Base-by-base conservation (phyloP, 1,284 basidiomycete species). In the Cryptococcus sp. region DNA sequence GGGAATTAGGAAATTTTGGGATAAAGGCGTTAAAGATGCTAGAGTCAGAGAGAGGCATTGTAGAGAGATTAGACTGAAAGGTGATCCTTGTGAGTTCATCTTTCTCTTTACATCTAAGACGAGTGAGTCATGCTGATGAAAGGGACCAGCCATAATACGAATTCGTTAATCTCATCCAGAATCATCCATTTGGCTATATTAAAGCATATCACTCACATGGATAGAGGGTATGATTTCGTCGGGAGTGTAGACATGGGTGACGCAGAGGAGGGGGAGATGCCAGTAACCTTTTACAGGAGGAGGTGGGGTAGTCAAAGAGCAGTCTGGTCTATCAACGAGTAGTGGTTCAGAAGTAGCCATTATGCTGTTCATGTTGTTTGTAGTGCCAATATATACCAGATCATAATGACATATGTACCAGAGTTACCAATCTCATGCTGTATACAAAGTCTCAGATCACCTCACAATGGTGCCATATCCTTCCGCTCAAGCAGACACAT, bases 401-500 rank as follows among this genome's bases (percentile, higher is more conserved):
- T n/a, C n/a, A n/a, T n/a, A n/a, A n/a, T n/a, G n/a, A n/a, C n/a
- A n/a, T n/a, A n/a, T n/a, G n/a, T n/a, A n/a, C n/a, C n/a, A n/a
- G n/a, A n/a, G n/a, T n/a, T n/a, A n/a, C n/a, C n/a, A n/a, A n/a
- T n/a, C n/a, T n/a, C 32, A 34, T 34, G 32, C 32, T 34, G 9
- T 34, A 34, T 9, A 34, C 32, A 34, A 16, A 16, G 32, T 34
- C 9, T 34, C 10, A 34, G 16, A 34, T 9, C 32, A 16, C 32
- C 16, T 34, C n/a, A n/a, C n/a, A n/a, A n/a, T n/a, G n/a, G n/a
- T n/a, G n/a, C n/a, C n/a, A n/a, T n/a, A n/a, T n/a, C n/a, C n/a
- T n/a, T n/a, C n/a, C n/a, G n/a, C n/a, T n/a, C n/a, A n/a, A n/a
- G 9, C 32, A 34, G 32, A 34, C 7, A 93, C 83, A 69, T 93